phyloP scores from a whole-genome alignment of 1,284 basidiomycete genomes.

The Xerocomus amazonicus region DNA sequence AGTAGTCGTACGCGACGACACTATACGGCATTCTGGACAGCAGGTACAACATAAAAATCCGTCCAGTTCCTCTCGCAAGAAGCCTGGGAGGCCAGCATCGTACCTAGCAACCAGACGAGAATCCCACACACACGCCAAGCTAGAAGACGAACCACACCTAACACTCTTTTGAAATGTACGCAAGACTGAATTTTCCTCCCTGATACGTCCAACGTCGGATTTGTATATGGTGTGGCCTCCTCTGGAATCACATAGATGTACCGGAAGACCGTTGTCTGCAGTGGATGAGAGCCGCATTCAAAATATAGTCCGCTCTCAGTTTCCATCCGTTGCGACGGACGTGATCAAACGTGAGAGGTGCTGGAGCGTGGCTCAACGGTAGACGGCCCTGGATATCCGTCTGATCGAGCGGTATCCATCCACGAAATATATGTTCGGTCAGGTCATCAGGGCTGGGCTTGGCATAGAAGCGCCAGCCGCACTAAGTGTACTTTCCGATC shows the following conservation, averaged over 20 bases:
- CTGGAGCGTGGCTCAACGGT: slow-evolving; percentile 12
- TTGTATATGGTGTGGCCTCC: not conserved
- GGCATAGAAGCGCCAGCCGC: slow-evolving; percentile 31
- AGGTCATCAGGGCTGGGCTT: not conserved
- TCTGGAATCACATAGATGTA: slow-evolving; percentile 25
- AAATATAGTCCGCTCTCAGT: not conserved
- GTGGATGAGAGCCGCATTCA: not conserved
- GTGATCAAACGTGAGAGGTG: slow-evolving; percentile 23
- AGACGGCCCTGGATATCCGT: slow-evolving; percentile 20
- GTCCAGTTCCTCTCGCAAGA: slow-evolving; percentile 3
- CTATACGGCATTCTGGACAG: too few species aligned
- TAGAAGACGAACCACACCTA: slow-evolving; percentile 23
- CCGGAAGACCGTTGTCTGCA: slow-evolving; percentile 22
- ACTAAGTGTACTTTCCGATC: slow-evolving; percentile 27
- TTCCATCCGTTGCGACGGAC: slow-evolving; percentile 28
- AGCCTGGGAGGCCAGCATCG: slow-evolving; percentile 19
- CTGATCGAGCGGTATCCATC: slow-evolving; percentile 25
- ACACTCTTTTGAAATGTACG: not conserved
- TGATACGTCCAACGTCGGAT: slow-evolving; percentile 12
- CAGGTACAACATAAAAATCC: too few species aligned
- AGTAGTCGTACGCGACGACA: not conserved
- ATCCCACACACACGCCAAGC: not conserved
- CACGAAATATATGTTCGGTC: not conserved
- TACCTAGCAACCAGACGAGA: slow-evolving; percentile 16
- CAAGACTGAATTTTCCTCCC: slow-evolving; percentile 13